A percentile compares a stretch with the other conserved stretches of the same genome.
Evolutionary conservation across 2,329 filamentous ascomycete genomes (phyloP).

Genomic region (Cryphonectria parasitica): DNA sequence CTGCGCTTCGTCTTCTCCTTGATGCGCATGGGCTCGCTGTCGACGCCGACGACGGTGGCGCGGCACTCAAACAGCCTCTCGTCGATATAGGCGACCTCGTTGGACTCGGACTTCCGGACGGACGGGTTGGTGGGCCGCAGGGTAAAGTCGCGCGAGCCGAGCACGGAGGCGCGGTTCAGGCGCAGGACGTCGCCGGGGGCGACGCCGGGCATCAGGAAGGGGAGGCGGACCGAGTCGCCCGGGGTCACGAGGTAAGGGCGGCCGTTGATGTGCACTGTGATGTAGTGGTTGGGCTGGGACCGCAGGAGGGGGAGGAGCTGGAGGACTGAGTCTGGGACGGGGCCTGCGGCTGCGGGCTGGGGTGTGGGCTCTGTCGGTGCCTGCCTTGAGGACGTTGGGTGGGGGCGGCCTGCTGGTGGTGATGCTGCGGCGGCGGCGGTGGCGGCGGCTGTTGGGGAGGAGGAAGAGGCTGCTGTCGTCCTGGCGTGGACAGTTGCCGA

Average conservation of each 20-base stretch:
- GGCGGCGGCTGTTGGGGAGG: not conserved
- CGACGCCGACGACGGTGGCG: conserved; percentile 81
- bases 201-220: conserved; percentile 78
- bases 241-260: conserved; percentile 78
- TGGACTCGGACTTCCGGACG: conserved; percentile 58
- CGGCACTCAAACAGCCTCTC: conserved; percentile 83
- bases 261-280: conserved; percentile 78
- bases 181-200: conserved; percentile 83
- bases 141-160: conserved; percentile 90
- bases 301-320: conserved; percentile 71
- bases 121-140: conserved; percentile 45
- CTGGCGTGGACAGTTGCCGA: conserved; percentile 16
- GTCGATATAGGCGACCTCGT: conserved; percentile 81
- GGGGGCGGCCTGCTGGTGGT: not conserved
- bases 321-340: conserved; percentile 59
- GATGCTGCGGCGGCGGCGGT: not conserved
- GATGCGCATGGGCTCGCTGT: conserved; percentile 76
- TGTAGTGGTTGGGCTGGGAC: conserved; percentile 76
- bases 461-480: not conserved
- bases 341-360: conserved; percentile 41
- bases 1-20: conserved; percentile 84
- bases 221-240: conserved; percentile 76
- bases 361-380: conserved; percentile 50
- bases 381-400: conserved; percentile 54
- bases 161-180: conserved; percentile 78